Base-by-base conservation (phyloP, 2,329 filamentous ascomycete species). In the Exophiala mesophila region DNA sequence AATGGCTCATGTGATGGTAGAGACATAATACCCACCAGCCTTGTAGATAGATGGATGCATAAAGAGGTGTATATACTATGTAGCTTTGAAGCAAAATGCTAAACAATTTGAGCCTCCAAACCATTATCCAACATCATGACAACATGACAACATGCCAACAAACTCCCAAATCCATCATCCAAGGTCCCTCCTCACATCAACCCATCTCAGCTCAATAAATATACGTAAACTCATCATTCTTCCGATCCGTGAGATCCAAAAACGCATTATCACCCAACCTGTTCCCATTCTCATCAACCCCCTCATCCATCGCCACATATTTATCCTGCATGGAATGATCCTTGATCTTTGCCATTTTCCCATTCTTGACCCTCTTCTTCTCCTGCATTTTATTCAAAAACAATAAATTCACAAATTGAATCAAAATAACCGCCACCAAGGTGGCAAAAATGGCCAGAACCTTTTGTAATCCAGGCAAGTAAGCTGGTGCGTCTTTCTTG, bases 201-300 rank as follows among this genome's bases (percentile, higher is more conserved):
- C n/a, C n/a, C n/a, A n/a, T n/a, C n/a, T n/a, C n/a, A 9, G 4
- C 35, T 49, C 37, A 55, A 33, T 55, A 55, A 30, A 57, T 49
- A 42, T 57, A 55, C 10, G 46, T 48, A 62, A 84, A 84, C 55
- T 84, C 79, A 44, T 85, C 78, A 53, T 84, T 85, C 63, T 79
- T 65, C 15, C 73, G 62, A 59, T 85, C 81, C 1, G 80, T 82
- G 51, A 82, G 52, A 61, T 85, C 81, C 50, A 74, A 58, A 36
- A 77, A 74, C 47, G 39, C 52, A 23, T 59, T 43, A 24, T 59
- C 50, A 10, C 45, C 54, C 37, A 53, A 23, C 53, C 4, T 54
- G 48, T 4, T 41, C 51, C 45, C 54, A 48, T 52, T 53, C 13
- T 58, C 62, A 12, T 26, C 23, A 6, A 12, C 23, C 7, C 57